Percentiles rank a stretch among this genome's conserved stretches.
phyloP scores from a whole-genome alignment of 2,329 filamentous ascomycete species.

The Talaromyces sp. region DNA sequence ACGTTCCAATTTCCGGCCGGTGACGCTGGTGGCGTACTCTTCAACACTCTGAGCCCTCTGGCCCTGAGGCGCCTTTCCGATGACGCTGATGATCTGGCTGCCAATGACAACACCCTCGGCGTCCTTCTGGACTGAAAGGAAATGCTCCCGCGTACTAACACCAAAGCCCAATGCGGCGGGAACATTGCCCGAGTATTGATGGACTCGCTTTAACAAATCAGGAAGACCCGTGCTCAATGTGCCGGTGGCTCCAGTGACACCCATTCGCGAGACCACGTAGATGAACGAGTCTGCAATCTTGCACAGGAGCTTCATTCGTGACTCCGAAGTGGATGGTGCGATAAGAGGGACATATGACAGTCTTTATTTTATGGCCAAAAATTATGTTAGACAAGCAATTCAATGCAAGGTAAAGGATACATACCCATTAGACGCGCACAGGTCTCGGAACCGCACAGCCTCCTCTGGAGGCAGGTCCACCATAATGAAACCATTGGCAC shows the following conservation, averaged over 20 bases:
- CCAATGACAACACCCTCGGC: constrained; percentile 95
- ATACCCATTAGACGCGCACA: constrained; percentile 70
- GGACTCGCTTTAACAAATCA: constrained; percentile 74
- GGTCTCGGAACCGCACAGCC: constrained; percentile 81
- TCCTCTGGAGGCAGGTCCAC: constrained; percentile 95
- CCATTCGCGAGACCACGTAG: constrained; percentile 96
- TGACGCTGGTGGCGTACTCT: constrained; percentile 76
- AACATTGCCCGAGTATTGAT: constrained; percentile 84
- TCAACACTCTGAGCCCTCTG: constrained; percentile 67
- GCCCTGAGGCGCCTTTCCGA: constrained; percentile 63
- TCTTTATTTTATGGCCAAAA: constrained; percentile 39
- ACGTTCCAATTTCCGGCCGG: constrained; percentile 48
- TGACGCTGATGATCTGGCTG: constrained; percentile 82
- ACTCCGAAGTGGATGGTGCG: constrained; percentile 84
- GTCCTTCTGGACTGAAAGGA: constrained; percentile 72
- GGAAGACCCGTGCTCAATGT: constrained; percentile 76
- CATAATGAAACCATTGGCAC: constrained; percentile 94
- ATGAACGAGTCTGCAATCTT: constrained; percentile 97
- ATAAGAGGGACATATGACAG: constrained; percentile 97
- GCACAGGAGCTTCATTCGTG: constrained; percentile 92
- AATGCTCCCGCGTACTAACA: constrained; percentile 92
- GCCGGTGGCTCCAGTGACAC: constrained; percentile 86
- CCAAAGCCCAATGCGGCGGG: constrained; percentile 93
- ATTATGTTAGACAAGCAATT: constrained; percentile 11
- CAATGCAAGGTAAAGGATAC: constrained; percentile 22